A percentile compares a stretch with the other conserved stretches of the same genome.
Evolutionary conservation across 2,329 filamentous ascomycete species (phyloP).

Genomic region (Teratosphaeria nubilosa): DNA sequence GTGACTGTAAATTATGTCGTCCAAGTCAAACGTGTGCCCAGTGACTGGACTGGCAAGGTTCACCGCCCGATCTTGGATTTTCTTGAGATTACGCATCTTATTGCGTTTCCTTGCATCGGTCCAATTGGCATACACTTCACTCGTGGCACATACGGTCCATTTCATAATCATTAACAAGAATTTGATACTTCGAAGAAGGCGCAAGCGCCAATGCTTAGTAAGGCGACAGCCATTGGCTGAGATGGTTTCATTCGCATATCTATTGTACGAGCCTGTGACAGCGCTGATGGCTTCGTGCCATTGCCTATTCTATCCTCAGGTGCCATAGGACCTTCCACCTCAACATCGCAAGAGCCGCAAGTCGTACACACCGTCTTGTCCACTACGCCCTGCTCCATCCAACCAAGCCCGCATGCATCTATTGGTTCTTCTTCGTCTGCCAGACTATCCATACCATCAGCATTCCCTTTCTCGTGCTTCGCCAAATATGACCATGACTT

Average conservation of each 20-base stretch:
- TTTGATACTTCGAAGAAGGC: neutral
- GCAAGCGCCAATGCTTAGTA: neutral
- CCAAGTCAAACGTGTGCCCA: conserved; percentile 64
- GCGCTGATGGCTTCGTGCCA: neutral
- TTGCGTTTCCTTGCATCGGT: neutral
- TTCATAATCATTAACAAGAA: neutral
- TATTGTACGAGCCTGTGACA: neutral
- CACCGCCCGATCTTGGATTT: conserved; percentile 49
- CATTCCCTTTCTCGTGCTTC: conserved; percentile 10
- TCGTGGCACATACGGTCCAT: neutral
- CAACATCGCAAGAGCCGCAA: neutral
- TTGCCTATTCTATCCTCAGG: neutral
- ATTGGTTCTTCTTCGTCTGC: conserved; percentile 56
- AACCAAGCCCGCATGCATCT: conserved; percentile 2
- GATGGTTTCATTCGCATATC: neutral
- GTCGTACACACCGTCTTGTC: neutral
- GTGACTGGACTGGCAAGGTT: conserved; percentile 38
- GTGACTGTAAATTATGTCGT: conserved; percentile 71
- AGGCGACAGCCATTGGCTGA: neutral
- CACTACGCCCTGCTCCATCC: neutral
- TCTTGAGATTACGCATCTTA: conserved; percentile 78
- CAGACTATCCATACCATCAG: conserved; percentile 41
- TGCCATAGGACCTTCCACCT: neutral
- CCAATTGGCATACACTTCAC: neutral
- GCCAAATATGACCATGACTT: conserved; percentile 26